These are phyloP conservation scores for Mortierella claussenii DNA, from an alignment of 192 early-diverging fungal species.

Conservation along the genomic window DNA sequence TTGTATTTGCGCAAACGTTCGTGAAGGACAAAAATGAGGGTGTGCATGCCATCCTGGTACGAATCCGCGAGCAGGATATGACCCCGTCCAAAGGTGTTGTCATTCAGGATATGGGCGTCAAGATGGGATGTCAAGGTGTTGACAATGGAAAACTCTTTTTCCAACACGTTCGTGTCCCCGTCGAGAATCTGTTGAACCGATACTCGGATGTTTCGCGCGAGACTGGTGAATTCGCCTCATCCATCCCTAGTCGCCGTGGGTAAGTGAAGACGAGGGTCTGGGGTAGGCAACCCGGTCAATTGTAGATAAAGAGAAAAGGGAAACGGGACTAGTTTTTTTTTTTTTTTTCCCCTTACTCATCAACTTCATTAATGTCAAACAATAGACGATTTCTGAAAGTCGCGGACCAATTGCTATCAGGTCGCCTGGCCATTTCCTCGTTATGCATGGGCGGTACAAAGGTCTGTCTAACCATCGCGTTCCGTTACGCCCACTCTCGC, in stretches of 20 bases:
- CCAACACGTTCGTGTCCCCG: conserved; percentile 61
- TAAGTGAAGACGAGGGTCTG: conserved; percentile 5
- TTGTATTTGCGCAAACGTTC: conserved; percentile 81
- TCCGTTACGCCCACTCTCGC: conserved; percentile 76
- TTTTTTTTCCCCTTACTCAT: too few relatives aligned
- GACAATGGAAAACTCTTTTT: conserved; percentile 80
- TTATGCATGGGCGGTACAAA: conserved; percentile 77
- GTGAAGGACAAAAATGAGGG: conserved; percentile 76
- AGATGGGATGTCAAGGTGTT: conserved; percentile 78
- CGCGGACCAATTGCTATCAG: conserved; percentile 79
- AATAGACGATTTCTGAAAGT: conserved; percentile 79
- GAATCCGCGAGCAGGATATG: conserved; percentile 78
- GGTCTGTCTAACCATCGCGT: conserved; percentile 69
- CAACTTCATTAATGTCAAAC: too few relatives aligned
- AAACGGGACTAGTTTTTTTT: too few relatives aligned
- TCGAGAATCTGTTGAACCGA: conserved; percentile 76
- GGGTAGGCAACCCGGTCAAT: too few relatives aligned
- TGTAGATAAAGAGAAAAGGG: too few relatives aligned
- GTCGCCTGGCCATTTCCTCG: conserved; percentile 75
- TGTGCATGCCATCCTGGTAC: conserved; percentile 77
- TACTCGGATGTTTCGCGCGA: conserved; percentile 64
- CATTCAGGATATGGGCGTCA: conserved; percentile 81
- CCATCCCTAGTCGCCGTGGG: conserved; percentile 65
- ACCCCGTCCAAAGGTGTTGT: conserved; percentile 70
- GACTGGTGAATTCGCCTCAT: conserved; percentile 63